Base-by-base conservation (phyloP, 768 basidiomycete species). In the Chalciporus chontae region DNA sequence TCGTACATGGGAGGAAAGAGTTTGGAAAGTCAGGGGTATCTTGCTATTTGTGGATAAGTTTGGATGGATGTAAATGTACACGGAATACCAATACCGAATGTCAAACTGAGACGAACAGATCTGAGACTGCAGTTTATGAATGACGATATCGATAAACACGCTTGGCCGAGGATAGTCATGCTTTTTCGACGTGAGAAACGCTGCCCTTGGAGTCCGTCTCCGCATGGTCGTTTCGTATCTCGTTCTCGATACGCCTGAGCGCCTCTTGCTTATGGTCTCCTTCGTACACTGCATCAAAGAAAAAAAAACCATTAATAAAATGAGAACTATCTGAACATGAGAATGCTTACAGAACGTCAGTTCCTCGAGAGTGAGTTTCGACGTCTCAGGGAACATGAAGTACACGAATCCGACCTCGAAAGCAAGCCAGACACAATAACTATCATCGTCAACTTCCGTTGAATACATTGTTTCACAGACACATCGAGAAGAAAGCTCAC, bases 301-400 rank as follows among this genome's bases (percentile, higher is more conserved):
- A 1, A 26, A 26, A 26, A 26, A 26, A 26, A 8, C 26, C 26
- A 26, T 21, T 5, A 8, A 6, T 43, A 18, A 51, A 27, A 8
- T 3, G 8, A 80, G 69, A 80, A 4, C 2, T 10, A 7, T 17
- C n/a, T 10, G 24, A n/a, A 1, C 6, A 24, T 15, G 8, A 11
- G 15, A 1, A 14, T 40, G 57, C 59, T 36, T 37, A 55, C 56
- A 45, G 18, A 61, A 62, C 1, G 56, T 39, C 17, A 61, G 19
- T 21, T 62, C 60, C 17, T 61, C 60, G 14, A 59, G 53, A 0
- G 51, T 58, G 2, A 46, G 53, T 3, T 60, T 53, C 1, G 60
- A 55, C 5, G 60, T 58, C 29, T 62, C 59, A 1, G 60, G 60
- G 29, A 61, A 61, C 51, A 55, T 9, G 31, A 49, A 1, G 49